Evolutionary conservation across 306 rosid species (phyloP), one percentile per base, ranked within the genome.

Genomic region (Dryas alaskensis): DNA sequence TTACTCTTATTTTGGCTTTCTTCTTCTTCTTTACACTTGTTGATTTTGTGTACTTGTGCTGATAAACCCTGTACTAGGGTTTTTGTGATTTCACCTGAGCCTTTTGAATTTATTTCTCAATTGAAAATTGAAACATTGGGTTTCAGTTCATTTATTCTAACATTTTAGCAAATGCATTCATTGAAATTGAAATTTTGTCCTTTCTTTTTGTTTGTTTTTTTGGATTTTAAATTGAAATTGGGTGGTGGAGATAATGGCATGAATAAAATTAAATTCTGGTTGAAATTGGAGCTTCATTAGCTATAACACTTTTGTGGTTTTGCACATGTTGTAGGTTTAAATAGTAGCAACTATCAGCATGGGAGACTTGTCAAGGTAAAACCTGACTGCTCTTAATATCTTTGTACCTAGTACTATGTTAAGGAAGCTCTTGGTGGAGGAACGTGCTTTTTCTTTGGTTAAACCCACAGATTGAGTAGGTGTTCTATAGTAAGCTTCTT

Each of bases 351-450:
- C 51, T 45, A 22, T 42, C 50, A 12, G 25, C 45, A 80, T 84
- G 87, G 84, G 78, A 10, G 84, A 70, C 84, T 69, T 45, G 53
- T 76, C 87, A 19, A 65, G 84, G 87, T 84, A 77, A 70, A 60
- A 22, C 37, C 12, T 16, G 31, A 1, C 7, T 45, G 45, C 67
- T 58, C 13, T 27, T 60, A 0, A 2, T 37, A 9, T 68, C 16
- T 10, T 14, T 50, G 47, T 49, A 37, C 31, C 10, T 19, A 22
- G 49, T 69, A 58, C 48, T 25, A 1, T 68, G 44, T 47, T 42
- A 1, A 25, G n/a, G 5, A 50, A 8, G 19, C 22, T 11, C 9
- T n/a, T 55, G n/a, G 27, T 67, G 74, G 62, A 57, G 16, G 67
- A 60, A 8, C 48, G 11, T 73, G 67, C 22, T 27, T n/a, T 55